These are phyloP conservation scores for Diospyros kaki DNA, from an alignment of 148 eudicot genomes.

Conservation along the genomic window DNA sequence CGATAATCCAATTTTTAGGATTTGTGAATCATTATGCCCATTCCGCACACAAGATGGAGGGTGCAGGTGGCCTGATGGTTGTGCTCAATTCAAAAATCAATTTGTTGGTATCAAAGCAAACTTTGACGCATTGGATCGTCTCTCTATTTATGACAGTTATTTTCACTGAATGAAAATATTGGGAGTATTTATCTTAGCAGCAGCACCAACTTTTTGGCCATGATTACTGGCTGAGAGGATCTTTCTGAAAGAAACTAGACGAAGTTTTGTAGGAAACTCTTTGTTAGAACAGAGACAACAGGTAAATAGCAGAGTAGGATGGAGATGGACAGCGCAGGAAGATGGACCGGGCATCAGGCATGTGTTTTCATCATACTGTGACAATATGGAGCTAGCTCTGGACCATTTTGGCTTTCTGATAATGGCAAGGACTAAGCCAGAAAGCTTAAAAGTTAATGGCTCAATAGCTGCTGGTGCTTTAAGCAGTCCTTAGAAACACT, in stretches of 20 bases:
- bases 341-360: constrained; percentile 9
- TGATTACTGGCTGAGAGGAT: not conserved
- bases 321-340: constrained; percentile 5
- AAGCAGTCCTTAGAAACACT: not conserved
- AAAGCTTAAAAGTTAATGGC: not conserved
- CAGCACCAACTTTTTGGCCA: constrained; percentile 10
- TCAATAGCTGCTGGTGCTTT: not conserved
- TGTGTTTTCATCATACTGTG: constrained; percentile 24
- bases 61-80: constrained; percentile 92
- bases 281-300: constrained; percentile 18
- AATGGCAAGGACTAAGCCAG: not conserved
- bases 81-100: constrained; percentile 87
- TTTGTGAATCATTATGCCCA: constrained; percentile 91
- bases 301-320: constrained; percentile 15
- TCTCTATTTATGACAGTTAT: constrained; percentile 85
- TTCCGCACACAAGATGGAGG: constrained; percentile 64
- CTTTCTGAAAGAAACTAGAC: constrained; percentile 5
- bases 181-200: constrained; percentile 16
- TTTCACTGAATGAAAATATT: constrained; percentile 31
- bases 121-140: constrained; percentile 90
- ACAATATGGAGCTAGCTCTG: constrained; percentile 10
- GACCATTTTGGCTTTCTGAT: not conserved
- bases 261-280: constrained; percentile 22
- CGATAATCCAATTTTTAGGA: constrained; percentile 38
- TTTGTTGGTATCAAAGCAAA: constrained; percentile 88